phyloP scores from a whole-genome alignment of 257 asterid genomes.

The Asclepias syriaca region DNA sequence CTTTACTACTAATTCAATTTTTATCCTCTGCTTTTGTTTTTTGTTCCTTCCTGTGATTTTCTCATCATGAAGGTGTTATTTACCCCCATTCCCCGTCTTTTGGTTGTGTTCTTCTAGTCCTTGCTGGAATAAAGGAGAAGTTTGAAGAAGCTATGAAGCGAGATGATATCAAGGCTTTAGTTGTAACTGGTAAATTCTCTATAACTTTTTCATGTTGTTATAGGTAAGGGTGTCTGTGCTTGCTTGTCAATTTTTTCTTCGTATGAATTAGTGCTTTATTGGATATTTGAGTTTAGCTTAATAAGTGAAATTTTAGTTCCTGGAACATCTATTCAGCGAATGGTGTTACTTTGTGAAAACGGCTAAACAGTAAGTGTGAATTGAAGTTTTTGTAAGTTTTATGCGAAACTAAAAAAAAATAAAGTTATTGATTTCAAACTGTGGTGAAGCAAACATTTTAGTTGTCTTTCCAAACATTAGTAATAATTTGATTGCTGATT shows the following conservation, averaged over 20 bases:
- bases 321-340: background rate
- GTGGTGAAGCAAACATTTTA: background rate
- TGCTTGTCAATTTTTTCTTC: background rate
- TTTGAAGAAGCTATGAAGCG: slow-evolving; percentile 61
- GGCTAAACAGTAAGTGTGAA: background rate
- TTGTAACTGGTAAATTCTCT: slow-evolving; percentile 50
- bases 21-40: background rate
- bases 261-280: background rate
- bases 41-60: slow-evolving; percentile 5
- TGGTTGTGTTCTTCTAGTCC: slow-evolving; percentile 36
- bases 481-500: background rate
- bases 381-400: background rate
- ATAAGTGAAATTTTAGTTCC: background rate
- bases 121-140: slow-evolving; percentile 59
- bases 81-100: background rate
- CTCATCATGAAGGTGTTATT: background rate
- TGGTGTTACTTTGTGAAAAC: background rate
- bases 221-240: background rate
- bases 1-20: slow-evolving; percentile 5
- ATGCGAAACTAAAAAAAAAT: background rate
- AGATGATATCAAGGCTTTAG: slow-evolving; percentile 81
- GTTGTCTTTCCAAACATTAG: background rate
- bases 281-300: background rate
- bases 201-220: background rate
- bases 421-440: background rate